phyloP scores from a whole-genome alignment of 495 filamentous ascomycete genomes.

The Podospora conica region DNA sequence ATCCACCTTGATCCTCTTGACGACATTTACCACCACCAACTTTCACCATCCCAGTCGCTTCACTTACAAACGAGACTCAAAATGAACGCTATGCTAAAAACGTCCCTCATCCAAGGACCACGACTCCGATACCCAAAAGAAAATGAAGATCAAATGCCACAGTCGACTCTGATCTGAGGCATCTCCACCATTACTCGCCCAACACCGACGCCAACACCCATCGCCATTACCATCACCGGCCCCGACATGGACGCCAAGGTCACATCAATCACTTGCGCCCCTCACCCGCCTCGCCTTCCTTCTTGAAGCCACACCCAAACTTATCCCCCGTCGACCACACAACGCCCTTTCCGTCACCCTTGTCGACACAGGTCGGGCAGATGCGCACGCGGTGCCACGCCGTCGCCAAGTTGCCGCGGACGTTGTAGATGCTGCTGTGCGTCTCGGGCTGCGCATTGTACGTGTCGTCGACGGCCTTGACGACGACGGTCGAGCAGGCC shows the following conservation, averaged over 20 bases:
- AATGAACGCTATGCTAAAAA: neutral
- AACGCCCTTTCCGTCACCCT: slow-evolving; percentile 2
- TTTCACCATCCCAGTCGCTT: neutral
- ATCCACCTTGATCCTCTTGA: no score
- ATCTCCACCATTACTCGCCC: neutral
- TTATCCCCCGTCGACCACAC: slow-evolving; percentile 24
- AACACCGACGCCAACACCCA: neutral
- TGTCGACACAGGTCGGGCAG: slow-evolving; percentile 22
- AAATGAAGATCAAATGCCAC: neutral
- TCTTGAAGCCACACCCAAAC: slow-evolving; percentile 27
- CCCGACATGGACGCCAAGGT: neutral
- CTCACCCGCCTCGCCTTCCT: slow-evolving; percentile 21
- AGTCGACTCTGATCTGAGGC: no score
- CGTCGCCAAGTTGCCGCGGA: slow-evolving; percentile 48
- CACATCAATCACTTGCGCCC: neutral
- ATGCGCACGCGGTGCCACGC: slow-evolving; percentile 49
- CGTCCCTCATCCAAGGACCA: neutral
- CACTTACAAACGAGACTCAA: neutral
- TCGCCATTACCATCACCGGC: neutral
- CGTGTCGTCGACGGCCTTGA: slow-evolving; percentile 53
- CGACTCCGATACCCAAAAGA: neutral
- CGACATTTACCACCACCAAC: neutral
- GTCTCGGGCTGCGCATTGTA: slow-evolving; percentile 53
- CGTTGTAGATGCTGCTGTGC: slow-evolving; percentile 47
- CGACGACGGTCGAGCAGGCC: slow-evolving; percentile 39